phyloP scores from a whole-genome alignment of 306 rosid species.

The Vigna mungo region DNA sequence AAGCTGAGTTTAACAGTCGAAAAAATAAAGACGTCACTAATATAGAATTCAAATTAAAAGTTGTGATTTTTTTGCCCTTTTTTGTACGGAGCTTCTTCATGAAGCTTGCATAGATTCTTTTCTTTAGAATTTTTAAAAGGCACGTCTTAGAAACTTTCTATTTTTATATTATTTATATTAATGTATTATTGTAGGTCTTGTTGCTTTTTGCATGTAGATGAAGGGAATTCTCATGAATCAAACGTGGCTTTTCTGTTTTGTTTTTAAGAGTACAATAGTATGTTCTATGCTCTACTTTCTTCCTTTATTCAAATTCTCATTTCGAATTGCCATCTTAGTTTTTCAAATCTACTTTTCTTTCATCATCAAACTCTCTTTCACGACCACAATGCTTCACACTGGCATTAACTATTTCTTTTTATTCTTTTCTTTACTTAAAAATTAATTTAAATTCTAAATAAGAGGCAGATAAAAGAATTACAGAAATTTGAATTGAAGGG shows the following conservation, averaged over 20 bases:
- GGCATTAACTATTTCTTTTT: no score
- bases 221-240: slow-evolving; percentile 40
- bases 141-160: slow-evolving; percentile 2
- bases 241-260: slow-evolving; percentile 18
- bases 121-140: slow-evolving; percentile 22
- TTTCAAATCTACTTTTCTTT: slow-evolving; percentile 26
- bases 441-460: no score
- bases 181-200: no score
- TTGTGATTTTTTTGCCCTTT: neutral
- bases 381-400: no score
- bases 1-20: no score
- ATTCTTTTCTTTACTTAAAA: no score
- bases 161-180: slow-evolving; percentile 12
- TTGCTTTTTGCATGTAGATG: slow-evolving; percentile 28
- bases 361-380: neutral
- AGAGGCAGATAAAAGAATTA: no score
- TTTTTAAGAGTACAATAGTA: slow-evolving; percentile 29
- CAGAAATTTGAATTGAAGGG: no score
- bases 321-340: slow-evolving; percentile 30
- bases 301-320: slow-evolving; percentile 40
- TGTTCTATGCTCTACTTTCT: slow-evolving; percentile 3
- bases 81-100: slow-evolving; percentile 3
- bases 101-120: neutral
- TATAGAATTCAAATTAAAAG: slow-evolving; percentile 31
- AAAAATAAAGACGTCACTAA: no score